Evolutionary conservation across 768 basidiomycete genomes (phyloP).

Genomic region (Suillus placidus): DNA sequence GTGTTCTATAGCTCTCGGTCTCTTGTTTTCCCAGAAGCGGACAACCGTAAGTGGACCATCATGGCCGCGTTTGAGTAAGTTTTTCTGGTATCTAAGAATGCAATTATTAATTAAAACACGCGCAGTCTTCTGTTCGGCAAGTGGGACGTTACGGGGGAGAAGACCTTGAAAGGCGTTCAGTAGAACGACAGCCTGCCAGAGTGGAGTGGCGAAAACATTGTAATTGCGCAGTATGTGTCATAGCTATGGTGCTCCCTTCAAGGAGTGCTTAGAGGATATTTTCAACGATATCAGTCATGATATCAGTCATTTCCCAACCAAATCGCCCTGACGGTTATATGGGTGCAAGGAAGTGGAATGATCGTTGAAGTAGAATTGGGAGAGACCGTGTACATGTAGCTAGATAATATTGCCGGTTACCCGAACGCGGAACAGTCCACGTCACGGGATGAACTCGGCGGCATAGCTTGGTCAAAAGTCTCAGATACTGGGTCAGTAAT

Average conservation of each 20-base stretch:
- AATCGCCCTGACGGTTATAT: neutral
- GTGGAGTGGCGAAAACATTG: neutral
- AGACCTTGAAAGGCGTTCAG: conserved; percentile 12
- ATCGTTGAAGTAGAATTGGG: neutral
- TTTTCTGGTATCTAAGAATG: conserved; percentile 5
- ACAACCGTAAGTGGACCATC: conserved; percentile 97
- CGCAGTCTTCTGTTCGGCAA: conserved; percentile 46
- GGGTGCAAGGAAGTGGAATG: neutral
- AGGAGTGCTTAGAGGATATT: neutral
- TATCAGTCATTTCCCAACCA: neutral
- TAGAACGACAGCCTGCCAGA: neutral
- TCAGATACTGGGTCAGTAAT: too few species aligned
- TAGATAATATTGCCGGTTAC: neutral
- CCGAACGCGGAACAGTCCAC: neutral
- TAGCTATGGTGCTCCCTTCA: neutral
- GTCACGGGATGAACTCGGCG: conserved; percentile 4
- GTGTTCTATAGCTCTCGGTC: conserved; percentile 94
- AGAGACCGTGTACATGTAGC: neutral
- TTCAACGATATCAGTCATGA: neutral
- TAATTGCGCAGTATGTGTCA: neutral
- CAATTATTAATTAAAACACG: neutral
- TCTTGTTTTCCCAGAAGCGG: conserved; percentile 90
- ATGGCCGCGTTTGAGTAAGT: conserved; percentile 90
- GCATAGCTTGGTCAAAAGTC: neutral
- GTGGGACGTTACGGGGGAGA: conserved; percentile 40